Percentiles rank a stretch among this genome's conserved stretches.
Evolutionary conservation across 352 stramenopile genomes (phyloP).

Genomic region (Achlya hypogyna): DNA sequence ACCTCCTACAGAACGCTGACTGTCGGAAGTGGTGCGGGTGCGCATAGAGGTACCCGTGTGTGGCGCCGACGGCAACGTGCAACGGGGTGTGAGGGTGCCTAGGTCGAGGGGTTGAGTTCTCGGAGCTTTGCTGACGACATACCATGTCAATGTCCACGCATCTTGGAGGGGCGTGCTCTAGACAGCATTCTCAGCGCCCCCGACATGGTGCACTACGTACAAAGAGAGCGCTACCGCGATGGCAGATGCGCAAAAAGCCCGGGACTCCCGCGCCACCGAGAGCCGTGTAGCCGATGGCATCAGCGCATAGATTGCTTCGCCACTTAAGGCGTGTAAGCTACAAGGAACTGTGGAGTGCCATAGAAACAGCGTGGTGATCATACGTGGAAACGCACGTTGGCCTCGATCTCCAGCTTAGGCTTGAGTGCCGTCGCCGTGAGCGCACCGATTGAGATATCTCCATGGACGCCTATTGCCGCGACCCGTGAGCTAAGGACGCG

Average conservation of each 20-base stretch:
- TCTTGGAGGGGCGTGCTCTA: neutral
- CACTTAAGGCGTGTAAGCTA: neutral
- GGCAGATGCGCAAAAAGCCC: constrained; percentile 3
- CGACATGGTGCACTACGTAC: neutral
- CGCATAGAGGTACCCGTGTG: neutral
- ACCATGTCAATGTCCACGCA: constrained; percentile 10
- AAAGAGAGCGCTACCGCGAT: neutral
- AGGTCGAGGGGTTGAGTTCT: neutral
- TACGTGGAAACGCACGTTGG: neutral
- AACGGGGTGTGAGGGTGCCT: neutral
- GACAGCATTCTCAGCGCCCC: neutral
- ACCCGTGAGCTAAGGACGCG: neutral
- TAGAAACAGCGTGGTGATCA: neutral
- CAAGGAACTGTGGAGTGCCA: neutral
- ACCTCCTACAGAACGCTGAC: neutral
- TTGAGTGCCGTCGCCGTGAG: neutral
- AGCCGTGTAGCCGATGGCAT: neutral
- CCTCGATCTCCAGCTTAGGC: neutral
- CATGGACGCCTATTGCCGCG: neutral
- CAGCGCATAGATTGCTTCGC: neutral
- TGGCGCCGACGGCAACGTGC: constrained; percentile 5
- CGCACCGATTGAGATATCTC: neutral
- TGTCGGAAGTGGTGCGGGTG: neutral
- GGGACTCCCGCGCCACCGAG: neutral
- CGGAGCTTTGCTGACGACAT: neutral